Base-by-base conservation (phyloP, 1,284 basidiomycete genomes). In the Thelephora terrestris region DNA sequence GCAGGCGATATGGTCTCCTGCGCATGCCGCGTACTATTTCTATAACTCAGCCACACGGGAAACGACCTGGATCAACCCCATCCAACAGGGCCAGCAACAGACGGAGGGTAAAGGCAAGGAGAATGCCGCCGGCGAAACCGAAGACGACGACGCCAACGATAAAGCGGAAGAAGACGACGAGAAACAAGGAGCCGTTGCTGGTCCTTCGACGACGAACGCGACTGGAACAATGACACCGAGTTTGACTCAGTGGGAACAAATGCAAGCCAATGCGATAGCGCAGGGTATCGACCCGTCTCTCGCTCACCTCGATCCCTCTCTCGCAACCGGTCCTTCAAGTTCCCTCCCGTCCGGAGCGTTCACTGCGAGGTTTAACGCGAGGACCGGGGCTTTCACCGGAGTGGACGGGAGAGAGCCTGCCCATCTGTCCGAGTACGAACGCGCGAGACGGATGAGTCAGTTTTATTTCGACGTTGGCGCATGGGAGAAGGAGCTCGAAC, bases 51-150 rank as follows among this genome's bases (percentile, higher is more conserved):
- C 69, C 49, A 91, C 88, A 0, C 73, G 83, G 51, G 81, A 91
- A 67, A 92, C 90, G 32, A 93, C 91, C 20, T 94, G 91, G 91
- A 71, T 72, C 36, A 94, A 94, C 60, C 91, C 91, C 6, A 73
- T 94, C 35, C 68, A 76, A 48, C 64, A 69, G 7, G 20, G n/a
- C 12, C 16, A 42, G 39, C 39, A 42, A 16, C 39, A 42, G 25
- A 18, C 39, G 20, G 29, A 32, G 29, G 29, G 29, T 32, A 32
- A 32, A 32, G 29, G 29, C 7, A 32, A 32, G 29, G 29, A 32
- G 29, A 32, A 32, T 5, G 29, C 29, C 29, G 14, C 29, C 29
- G 29, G 12, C 29, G 29, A 32, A 9, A 42, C 39, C 12, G 17
- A 21, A n/a, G 53, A 61, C 39, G 55, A 43, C 7, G 3, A 25